These are phyloP conservation scores for Didymella pinodella DNA, from an alignment of 2,329 filamentous ascomycete genomes.

Conservation along the genomic window DNA sequence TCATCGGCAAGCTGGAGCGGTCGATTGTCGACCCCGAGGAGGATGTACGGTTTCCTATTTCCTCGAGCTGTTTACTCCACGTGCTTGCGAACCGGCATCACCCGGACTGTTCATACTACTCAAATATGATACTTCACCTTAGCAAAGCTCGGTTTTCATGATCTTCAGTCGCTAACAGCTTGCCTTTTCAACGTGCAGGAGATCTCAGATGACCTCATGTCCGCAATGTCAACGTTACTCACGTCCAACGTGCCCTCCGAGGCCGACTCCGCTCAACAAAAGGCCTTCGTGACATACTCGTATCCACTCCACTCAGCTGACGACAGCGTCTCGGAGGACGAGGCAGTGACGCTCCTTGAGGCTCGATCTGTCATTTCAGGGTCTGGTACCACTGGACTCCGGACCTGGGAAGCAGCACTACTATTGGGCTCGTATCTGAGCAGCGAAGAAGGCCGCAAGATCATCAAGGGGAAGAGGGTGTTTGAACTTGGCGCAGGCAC, in stretches of 20 bases:
- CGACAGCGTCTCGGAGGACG: conserved; percentile 30
- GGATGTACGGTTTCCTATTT: conserved; percentile 72
- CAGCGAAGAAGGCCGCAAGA: conserved; percentile 51
- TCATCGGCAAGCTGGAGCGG: conserved; percentile 74
- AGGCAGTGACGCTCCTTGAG: conserved; percentile 70
- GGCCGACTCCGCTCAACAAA: conserved; percentile 71
- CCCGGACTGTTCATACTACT: background rate
- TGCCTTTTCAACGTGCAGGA: conserved; percentile 64
- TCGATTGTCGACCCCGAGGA: conserved; percentile 82
- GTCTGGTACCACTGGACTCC: conserved; percentile 75
- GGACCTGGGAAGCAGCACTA: conserved; percentile 83
- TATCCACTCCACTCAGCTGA: conserved; percentile 40
- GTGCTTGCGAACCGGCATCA: background rate
- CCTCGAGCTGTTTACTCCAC: conserved; percentile 20
- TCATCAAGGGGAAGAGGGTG: conserved; percentile 64
- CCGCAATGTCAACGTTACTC: conserved; percentile 70
- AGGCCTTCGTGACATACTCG: conserved; percentile 77
- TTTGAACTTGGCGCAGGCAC: conserved; percentile 81
- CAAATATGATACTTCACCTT: conserved; percentile 4
- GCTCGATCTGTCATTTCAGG: conserved; percentile 73
- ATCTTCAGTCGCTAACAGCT: conserved; percentile 33
- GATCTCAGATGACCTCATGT: conserved; percentile 82
- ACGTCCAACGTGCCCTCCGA: conserved; percentile 70
- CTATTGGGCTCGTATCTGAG: conserved; percentile 74
- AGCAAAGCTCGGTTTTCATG: background rate